Base-by-base conservation (phyloP, 2,329 filamentous ascomycete species). In the Blastomyces percursus region DNA sequence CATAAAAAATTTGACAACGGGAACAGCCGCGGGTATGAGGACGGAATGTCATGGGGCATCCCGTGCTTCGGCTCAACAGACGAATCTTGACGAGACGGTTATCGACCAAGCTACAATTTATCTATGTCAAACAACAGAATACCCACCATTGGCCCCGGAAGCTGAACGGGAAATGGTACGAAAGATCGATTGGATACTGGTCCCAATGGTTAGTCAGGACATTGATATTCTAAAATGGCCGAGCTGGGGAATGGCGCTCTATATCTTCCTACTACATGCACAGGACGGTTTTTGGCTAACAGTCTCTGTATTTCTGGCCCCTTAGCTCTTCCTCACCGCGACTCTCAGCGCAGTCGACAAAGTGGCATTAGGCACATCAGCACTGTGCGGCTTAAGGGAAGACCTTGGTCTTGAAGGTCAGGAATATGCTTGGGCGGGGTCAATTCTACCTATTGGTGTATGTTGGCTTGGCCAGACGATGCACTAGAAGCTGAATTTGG, bases 121-220 rank as follows among this genome's bases (percentile, higher is more conserved):
- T 59, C 64, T 72, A 4, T 64, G 66, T 4, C 65, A 71, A 42
- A 60, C 61, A 16, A 30, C 56, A 24, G 62, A 62, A 14, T 67
- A 69, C 19, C 66, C 65, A 1, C 67, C 69, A 5, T 59, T 71
- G 63, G 64, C 70, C 2, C 61, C 64, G 5, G 66, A 67, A 42
- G 64, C 64, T 19, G 71, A 72, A 64, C 70, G 62, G 46, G 69
- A 62, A 51, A 35, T 73, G 55, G 65, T 85, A 50, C 75, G 78
- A 24, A 84, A 83, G 69, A 83, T 86, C 63, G 84, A 86, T 68
- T 76, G 73, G 68, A 74, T 74, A 16, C 73, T 86, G 14, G 78
- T 85, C n/a, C 82, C 83, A 0, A 74, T 85, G 52, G 74, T 85
- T 64, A 65, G 79, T 32, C 35, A 52, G 9, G 24, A 40, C 24